phyloP scores from a whole-genome alignment of 306 rosid species.

The Castanea crenata region DNA sequence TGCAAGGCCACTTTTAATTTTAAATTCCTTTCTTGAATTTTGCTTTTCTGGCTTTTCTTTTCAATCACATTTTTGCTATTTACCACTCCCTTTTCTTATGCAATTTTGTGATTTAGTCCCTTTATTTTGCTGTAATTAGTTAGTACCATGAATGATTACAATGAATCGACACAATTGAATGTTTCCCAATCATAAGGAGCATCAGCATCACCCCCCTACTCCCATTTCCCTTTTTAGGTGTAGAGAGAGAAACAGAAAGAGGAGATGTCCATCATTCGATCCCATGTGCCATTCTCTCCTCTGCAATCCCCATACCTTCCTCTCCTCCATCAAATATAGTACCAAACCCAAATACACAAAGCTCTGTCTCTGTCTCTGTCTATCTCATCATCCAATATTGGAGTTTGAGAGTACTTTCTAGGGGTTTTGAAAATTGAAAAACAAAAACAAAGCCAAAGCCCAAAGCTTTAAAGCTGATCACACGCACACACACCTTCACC shows the following conservation, averaged over 20 bases:
- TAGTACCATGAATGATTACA: too few relatives aligned
- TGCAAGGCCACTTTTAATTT: too few relatives aligned
- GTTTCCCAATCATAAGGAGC: not conserved
- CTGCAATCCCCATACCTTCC: conserved; percentile 43
- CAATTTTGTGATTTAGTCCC: too few relatives aligned
- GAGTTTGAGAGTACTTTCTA: conserved; percentile 40
- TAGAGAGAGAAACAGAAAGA: conserved; percentile 13
- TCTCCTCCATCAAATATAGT: conserved; percentile 33
- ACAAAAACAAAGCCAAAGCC: conserved; percentile 61
- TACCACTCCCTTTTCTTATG: too few relatives aligned
- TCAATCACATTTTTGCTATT: too few relatives aligned
- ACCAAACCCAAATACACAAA: not conserved
- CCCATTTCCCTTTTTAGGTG: conserved; percentile 19
- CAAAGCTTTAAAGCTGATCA: conserved; percentile 25
- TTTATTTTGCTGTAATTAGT: too few relatives aligned
- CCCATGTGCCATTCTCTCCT: conserved; percentile 39
- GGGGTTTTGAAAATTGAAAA: conserved; percentile 68
- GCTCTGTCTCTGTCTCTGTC: conserved; percentile 11
- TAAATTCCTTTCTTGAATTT: too few relatives aligned
- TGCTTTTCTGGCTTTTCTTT: too few relatives aligned
- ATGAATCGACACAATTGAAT: too few relatives aligned
- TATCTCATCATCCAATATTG: conserved; percentile 10
- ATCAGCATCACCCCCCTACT: not conserved
- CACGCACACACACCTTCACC: conserved; percentile 11
- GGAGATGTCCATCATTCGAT: conserved; percentile 40